Evolutionary conservation across 2,329 filamentous ascomycete species (phyloP).

Genomic region (Graphiopsis chlorocephala): DNA sequence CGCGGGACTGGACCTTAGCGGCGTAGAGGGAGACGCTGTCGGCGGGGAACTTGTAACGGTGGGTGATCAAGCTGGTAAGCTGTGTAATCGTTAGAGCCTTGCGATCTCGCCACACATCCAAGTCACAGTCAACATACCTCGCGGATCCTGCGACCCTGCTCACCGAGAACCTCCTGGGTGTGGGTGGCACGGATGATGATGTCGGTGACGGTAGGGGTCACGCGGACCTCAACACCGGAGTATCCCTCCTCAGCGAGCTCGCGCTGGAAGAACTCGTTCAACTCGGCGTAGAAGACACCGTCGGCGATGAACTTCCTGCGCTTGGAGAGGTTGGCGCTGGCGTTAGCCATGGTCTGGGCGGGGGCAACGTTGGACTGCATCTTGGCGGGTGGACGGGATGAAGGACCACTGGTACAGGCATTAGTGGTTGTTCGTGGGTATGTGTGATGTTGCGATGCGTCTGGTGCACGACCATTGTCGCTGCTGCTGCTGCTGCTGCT

Average conservation of each 20-base stretch:
- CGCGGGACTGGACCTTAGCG: constrained; percentile 99
- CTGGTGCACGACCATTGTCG: not conserved
- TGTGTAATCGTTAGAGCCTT: constrained; percentile 16
- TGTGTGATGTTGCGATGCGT: not conserved
- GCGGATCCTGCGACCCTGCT: constrained; percentile 99
- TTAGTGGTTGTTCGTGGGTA: constrained; percentile 4
- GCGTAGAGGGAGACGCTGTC: constrained; percentile 99
- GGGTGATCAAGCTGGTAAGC: constrained; percentile 99
- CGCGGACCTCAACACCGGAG: constrained; percentile 99
- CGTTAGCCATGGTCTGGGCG: constrained; percentile 26
- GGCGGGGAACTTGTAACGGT: constrained; percentile 99
- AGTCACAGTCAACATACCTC: constrained; percentile 48
- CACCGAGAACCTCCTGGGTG: constrained; percentile 99
- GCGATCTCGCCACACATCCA: not conserved
- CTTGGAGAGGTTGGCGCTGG: constrained; percentile 66
- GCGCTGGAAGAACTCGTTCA: constrained; percentile 99
- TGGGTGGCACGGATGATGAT: constrained; percentile 99
- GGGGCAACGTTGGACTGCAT: constrained; percentile 20
- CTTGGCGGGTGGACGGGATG: constrained; percentile 18
- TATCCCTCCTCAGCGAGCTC: constrained; percentile 99
- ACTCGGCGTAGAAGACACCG: constrained; percentile 99
- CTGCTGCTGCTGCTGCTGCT: constrained; percentile 9
- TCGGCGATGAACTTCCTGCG: constrained; percentile 73
- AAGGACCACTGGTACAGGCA: constrained; percentile 10
- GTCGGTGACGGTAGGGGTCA: constrained; percentile 99